phyloP scores from a whole-genome alignment of 768 basidiomycete species.

The Asterophora parasitica region DNA sequence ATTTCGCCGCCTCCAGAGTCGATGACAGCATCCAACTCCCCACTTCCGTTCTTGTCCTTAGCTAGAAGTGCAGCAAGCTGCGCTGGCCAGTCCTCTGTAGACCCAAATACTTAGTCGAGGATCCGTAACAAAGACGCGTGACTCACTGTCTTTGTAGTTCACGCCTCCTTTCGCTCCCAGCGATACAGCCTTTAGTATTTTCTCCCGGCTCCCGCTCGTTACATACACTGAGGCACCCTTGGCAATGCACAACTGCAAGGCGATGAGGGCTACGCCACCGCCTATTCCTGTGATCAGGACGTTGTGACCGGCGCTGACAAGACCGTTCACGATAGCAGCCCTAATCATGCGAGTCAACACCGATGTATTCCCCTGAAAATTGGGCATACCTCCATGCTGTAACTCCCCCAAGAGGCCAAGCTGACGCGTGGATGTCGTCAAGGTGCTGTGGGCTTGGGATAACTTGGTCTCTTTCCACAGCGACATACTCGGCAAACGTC shows the following conservation, averaged over 20 bases:
- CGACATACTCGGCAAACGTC: slow-evolving; percentile 73
- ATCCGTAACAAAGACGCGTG: background rate
- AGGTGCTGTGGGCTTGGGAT: slow-evolving; percentile 63
- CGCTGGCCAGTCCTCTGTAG: slow-evolving; percentile 46
- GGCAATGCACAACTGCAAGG: slow-evolving; percentile 72
- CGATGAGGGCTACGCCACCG: slow-evolving; percentile 77
- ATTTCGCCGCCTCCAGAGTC: slow-evolving; percentile 71
- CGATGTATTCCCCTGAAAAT: background rate
- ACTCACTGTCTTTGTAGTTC: slow-evolving; percentile 62
- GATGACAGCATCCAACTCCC: slow-evolving; percentile 53
- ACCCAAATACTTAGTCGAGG: background rate
- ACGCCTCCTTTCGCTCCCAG: slow-evolving; percentile 78
- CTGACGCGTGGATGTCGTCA: slow-evolving; percentile 61
- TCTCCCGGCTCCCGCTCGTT: slow-evolving; percentile 64
- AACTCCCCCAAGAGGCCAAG: slow-evolving; percentile 73
- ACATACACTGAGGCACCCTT: slow-evolving; percentile 79
- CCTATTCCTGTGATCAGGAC: slow-evolving; percentile 81
- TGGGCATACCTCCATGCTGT: slow-evolving; percentile 79
- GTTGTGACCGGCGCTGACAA: slow-evolving; percentile 58
- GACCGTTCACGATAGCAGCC: slow-evolving; percentile 61
- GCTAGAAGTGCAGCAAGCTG: slow-evolving; percentile 41
- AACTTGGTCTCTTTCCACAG: slow-evolving; percentile 66
- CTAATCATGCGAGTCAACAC: slow-evolving; percentile 28
- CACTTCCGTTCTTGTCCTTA: slow-evolving; percentile 23
- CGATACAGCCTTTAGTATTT: slow-evolving; percentile 59